These are phyloP conservation scores for Starmerella ratchasimensis DNA, from an alignment of 805 yeast genomes.

Conservation along the genomic window DNA sequence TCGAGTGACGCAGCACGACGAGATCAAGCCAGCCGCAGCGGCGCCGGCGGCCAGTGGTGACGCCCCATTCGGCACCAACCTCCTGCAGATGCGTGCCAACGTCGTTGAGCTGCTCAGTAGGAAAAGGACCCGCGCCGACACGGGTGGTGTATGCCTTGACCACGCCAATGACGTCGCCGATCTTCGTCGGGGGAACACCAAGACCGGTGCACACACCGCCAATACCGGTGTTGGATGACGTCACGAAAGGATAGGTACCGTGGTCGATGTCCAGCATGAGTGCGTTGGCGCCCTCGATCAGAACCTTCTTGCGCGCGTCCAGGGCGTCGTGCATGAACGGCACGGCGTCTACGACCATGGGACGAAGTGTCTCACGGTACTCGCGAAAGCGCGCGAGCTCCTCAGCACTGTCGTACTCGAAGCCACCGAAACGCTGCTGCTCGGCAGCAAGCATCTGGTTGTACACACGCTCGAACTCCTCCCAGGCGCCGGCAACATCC, in stretches of 20 bases:
- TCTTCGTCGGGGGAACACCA: constrained; percentile 83
- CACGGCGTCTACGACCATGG: constrained; percentile 89
- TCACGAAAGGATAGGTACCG: constrained; percentile 96
- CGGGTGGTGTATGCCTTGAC: constrained; percentile 98
- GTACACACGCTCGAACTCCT: constrained; percentile 67
- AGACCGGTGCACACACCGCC: constrained; percentile 97
- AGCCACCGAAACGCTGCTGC: constrained; percentile 76
- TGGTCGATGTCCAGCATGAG: constrained; percentile 93
- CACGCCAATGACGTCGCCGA: constrained; percentile 79
- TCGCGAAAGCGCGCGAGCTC: constrained; percentile 67
- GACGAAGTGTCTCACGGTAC: constrained; percentile 60
- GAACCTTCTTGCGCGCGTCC: constrained; percentile 50
- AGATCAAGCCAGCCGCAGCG: constrained; percentile 99
- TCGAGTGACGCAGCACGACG: constrained; percentile 84
- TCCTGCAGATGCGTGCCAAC: constrained; percentile 76
- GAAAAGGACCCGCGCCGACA: constrained; percentile 99
- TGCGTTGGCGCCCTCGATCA: constrained; percentile 97
- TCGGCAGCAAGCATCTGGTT: constrained; percentile 67
- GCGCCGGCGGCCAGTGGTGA: constrained; percentile 97
- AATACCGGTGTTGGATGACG: constrained; percentile 88
- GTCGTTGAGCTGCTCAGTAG: constrained; percentile 85
- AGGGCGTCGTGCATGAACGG: constrained; percentile 63
- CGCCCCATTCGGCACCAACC: constrained; percentile 94
- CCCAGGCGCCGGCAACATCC: constrained; percentile 86
- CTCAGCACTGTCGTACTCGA: constrained; percentile 64